These are phyloP conservation scores for Ustilago vetiveriae DNA, from an alignment of 1,284 basidiomycete genomes.

Conservation along the genomic window DNA sequence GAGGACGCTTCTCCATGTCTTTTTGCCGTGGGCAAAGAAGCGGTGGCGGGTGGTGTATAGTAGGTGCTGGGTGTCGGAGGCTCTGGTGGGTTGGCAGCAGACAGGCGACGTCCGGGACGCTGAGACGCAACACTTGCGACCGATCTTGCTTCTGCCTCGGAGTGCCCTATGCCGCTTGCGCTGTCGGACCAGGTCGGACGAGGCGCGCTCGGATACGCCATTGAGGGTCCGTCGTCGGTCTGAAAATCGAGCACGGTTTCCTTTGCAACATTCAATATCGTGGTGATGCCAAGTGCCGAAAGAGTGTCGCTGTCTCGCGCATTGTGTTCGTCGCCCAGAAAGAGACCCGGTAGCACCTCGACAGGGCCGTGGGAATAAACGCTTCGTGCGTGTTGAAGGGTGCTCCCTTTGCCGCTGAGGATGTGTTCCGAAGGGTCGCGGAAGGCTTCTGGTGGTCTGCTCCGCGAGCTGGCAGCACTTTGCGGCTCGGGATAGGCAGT, in stretches of 20 bases:
- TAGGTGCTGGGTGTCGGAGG: slow-evolving; percentile 30
- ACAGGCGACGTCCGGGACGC: background rate
- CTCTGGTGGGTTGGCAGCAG: background rate
- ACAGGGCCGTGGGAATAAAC: slow-evolving; percentile 83
- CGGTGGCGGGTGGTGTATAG: slow-evolving; percentile 40
- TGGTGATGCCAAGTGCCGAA: slow-evolving; percentile 78
- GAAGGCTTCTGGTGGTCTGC: slow-evolving; percentile 49
- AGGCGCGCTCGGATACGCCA: slow-evolving; percentile 6
- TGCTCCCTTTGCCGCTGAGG: slow-evolving; percentile 59
- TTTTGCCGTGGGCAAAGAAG: slow-evolving; percentile 7
- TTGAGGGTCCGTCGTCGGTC: background rate
- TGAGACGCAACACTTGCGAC: background rate
- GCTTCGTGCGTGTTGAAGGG: slow-evolving; percentile 58
- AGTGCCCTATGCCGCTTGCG: slow-evolving; percentile 1
- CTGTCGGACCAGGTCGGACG: slow-evolving; percentile 15
- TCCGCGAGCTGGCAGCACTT: slow-evolving; percentile 31
- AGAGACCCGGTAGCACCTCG: slow-evolving; percentile 87
- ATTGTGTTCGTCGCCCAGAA: slow-evolving; percentile 93
- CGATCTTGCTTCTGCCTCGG: background rate
- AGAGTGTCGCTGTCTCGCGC: slow-evolving; percentile 80
- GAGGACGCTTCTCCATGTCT: slow-evolving; percentile 14
- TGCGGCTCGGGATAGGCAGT: slow-evolving; percentile 19
- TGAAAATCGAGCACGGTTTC: slow-evolving; percentile 55
- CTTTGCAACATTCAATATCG: slow-evolving; percentile 93
- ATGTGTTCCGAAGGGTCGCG: slow-evolving; percentile 62